Base-by-base conservation (phyloP, 345 rosid species). In the Cardamine chenopodiifolia region DNA sequence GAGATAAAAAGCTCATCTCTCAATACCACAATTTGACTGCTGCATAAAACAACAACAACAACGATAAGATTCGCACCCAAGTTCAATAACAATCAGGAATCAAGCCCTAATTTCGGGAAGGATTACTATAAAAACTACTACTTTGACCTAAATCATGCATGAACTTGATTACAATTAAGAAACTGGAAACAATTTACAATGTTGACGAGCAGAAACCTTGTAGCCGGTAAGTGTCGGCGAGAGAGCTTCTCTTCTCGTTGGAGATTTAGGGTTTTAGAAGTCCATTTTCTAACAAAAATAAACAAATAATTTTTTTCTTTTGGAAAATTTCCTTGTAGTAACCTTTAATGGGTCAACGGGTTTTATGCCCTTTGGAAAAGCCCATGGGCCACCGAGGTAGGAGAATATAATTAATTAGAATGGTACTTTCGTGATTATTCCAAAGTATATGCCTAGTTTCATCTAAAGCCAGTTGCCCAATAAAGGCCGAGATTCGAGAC, bases 1-100 rank as follows among this genome's bases (percentile, higher is more conserved):
- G 95, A 45, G 95, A 91, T 78, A 91, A 85, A 83, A 84, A 79
- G 67, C 84, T 85, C 95, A 91, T 83, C 63, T 56, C 80, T 61
- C 18, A 53, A 49, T 63, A 34, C 50, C 53, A 26, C 15, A 60
- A 47, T 20, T 37, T 25, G 49, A 12, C 68, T 15, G 70, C 50
- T 63, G 58, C 57, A 74, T 20, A 18, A 15, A 62, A n/a, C 7
- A 49, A 62, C 67, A 49, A 62, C 67, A 60, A 62, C 68, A 62
- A 63, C 52, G 2, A 35, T 62, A 62, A 69, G 71, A 55, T 42
- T 69, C 55, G 5, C 31, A 56, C 0, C 22, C 55, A 52, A 42
- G 22, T 15, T 53, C 28, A 32, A 15, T 50, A 74, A 7, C 56
- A 50, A 39, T 7, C 26, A 3, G 17, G 5, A 31, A 8, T 35